phyloP scores from a whole-genome alignment of 495 filamentous ascomycete genomes.

The Terfezia boudieri region DNA sequence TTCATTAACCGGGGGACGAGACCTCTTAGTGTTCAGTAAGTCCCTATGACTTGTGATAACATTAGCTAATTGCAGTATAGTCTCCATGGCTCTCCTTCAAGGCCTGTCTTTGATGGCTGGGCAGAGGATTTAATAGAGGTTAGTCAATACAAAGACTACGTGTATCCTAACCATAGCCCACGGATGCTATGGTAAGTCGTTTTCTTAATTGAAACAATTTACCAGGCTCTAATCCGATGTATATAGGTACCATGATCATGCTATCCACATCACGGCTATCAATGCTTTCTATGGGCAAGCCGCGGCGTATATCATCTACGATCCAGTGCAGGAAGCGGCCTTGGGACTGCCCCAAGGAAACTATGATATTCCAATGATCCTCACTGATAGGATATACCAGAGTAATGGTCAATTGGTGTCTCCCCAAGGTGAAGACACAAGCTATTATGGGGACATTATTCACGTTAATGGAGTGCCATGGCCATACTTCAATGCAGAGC shows the following conservation, averaged over 20 bases:
- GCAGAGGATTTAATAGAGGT: constrained; percentile 28
- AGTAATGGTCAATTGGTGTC: constrained; percentile 25
- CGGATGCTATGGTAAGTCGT: constrained; percentile 28
- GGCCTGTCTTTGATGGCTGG: constrained; percentile 21
- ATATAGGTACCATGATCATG: constrained; percentile 28
- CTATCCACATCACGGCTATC: constrained; percentile 24
- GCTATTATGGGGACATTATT: constrained; percentile 32
- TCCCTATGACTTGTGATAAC: neutral
- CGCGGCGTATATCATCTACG: constrained; percentile 25
- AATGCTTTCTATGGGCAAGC: constrained; percentile 33
- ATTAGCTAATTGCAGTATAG: neutral
- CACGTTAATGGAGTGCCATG: constrained; percentile 36
- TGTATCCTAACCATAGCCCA: constrained; percentile 31
- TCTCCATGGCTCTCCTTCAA: constrained; percentile 9
- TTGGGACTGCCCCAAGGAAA: constrained; percentile 27
- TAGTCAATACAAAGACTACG: constrained; percentile 36
- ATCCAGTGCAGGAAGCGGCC: constrained; percentile 22
- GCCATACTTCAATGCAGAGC: constrained; percentile 32
- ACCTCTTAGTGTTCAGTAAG: constrained; percentile 8
- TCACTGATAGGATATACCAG: constrained; percentile 29
- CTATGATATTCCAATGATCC: constrained; percentile 29
- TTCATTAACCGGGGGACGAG: constrained; percentile 26
- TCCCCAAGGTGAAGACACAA: constrained; percentile 21
- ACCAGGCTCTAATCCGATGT: neutral
- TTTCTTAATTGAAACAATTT: neutral